Evolutionary conservation across 1,284 basidiomycete genomes (phyloP), one percentile per base, ranked within the genome.

Genomic region (Irpex sp.): DNA sequence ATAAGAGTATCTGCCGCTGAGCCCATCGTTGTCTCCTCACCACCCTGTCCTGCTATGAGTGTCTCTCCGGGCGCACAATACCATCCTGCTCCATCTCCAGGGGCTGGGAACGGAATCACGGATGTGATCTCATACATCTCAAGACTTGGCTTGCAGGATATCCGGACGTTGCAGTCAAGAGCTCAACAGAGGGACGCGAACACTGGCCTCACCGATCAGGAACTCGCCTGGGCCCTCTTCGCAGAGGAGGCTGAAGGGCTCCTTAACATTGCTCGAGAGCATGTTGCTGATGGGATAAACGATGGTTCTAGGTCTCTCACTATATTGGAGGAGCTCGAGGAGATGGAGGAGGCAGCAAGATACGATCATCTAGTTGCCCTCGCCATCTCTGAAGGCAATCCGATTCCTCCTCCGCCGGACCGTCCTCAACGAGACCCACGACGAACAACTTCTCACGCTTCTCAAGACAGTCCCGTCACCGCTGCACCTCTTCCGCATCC

Each of bases 171-270:
- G 23, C 67, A 72, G n/a, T 61, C 64, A 18, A 57, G 66, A 0
- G 68, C 70, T 1, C 82, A 81, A 64, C 78, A 78, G n/a, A 80
- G 81, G 65, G 66, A 64, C 1, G 72, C 70, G 23, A 70, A 67
- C 0, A 68, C 66, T 39, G 65, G 71, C 1, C 66, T 69, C 2
- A 71, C 75, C 0, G 83, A 86, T 65, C 77, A 81, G 58, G 80
- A 82, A 57, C 64, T 77, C n/a, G 84, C 84, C 0, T 68, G 82
- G 12, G 70, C 75, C 49, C 58, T 81, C 0, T 82, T 82, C 61
- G 74, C 73, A 1, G 74, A 79, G 18, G 74, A 77, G 39, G 66
- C 80, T 4, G 64, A 71, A 5, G 67, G 68, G 2, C 66, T 76
- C 33, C 67, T 82, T 9, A 67, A 63, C 0, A 52, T 67, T n/a